Base-by-base conservation (phyloP, 2,329 filamentous ascomycete species). In the Phyllosticta capitalensis region DNA sequence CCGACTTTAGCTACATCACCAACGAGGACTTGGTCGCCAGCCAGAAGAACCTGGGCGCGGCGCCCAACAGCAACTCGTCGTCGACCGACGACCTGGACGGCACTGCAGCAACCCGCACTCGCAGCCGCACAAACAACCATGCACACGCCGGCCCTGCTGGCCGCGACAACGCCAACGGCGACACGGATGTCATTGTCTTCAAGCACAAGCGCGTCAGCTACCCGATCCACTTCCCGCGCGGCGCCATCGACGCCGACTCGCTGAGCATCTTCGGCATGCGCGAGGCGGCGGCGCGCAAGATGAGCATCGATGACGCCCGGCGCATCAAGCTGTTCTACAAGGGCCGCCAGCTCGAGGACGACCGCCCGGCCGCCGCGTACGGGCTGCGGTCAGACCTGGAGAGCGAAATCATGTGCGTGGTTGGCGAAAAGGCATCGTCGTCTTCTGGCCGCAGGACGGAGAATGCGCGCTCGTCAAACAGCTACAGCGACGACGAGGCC, bases 1-100 rank as follows among this genome's bases (percentile, higher is more conserved):
- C 86, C 33, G 88, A 92, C 75, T 92, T 85, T 72, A 87, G 84
- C 69, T 92, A 92, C 76, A 91, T 92, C 69, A 90, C 88, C n/a
- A 85, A 85, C 26, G 83, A 89, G 67, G 88, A 92, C 67, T 72
- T 91, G 48, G 79, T 72, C 68, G 71, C 71, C 68, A 55, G 69
- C 68, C 62, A 69, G 64, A 62, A 67, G 49, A 60, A 60, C 54
- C 49, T 56, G 22, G 54, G 33, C 33, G 58, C 50, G 3, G 38
- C 57, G 48, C 26, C 45, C 72, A 67, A 64, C 65, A 65, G 48
- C 54, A 55, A 45, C 28, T 26, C 26, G 14, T 62, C 52, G 59
- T 63, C 63, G 61, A 63, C 58, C 62, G 60, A 57, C 63, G 63
- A 38, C 57, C 24, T 28, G 19, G 50, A 17, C 21, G n/a, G 17